phyloP scores from a whole-genome alignment of 768 basidiomycete genomes.

The Tremella yokohamensis region DNA sequence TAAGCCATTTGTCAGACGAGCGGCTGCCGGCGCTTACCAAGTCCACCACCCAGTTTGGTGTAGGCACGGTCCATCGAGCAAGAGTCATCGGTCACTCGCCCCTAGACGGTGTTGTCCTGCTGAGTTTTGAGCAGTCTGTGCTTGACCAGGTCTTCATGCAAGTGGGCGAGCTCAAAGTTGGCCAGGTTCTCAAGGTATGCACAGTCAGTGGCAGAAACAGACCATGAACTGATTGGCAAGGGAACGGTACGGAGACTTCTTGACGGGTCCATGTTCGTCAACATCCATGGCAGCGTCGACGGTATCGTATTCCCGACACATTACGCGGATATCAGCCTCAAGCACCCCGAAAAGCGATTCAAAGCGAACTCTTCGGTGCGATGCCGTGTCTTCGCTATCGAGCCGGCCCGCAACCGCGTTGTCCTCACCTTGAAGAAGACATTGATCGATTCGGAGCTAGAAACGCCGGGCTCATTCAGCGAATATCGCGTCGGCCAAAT shows the following conservation, averaged over 20 bases:
- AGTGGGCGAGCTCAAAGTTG: conserved; percentile 74
- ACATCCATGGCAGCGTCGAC: conserved; percentile 79
- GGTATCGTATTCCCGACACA: conserved; percentile 92
- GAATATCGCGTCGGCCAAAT: conserved; percentile 69
- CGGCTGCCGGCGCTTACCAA: conserved; percentile 72
- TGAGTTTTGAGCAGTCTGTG: conserved; percentile 78
- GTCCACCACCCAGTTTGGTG: conserved; percentile 73
- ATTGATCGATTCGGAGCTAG: conserved; percentile 73
- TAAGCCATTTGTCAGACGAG: conserved; percentile 89
- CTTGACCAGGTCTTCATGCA: conserved; percentile 82
- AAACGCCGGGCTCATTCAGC: conserved; percentile 63
- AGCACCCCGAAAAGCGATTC: conserved; percentile 87
- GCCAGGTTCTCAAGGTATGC: conserved; percentile 73
- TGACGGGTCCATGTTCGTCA: conserved; percentile 75
- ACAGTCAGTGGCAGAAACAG: not conserved
- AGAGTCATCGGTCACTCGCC: conserved; percentile 80
- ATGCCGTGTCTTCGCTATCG: conserved; percentile 78
- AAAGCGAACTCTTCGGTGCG: conserved; percentile 76
- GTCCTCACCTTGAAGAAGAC: conserved; percentile 87
- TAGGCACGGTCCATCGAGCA: conserved; percentile 73
- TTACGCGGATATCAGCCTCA: conserved; percentile 89
- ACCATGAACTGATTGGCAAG: conserved; percentile 23
- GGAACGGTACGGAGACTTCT: conserved; percentile 76
- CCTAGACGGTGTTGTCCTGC: conserved; percentile 80
- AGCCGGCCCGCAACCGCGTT: conserved; percentile 74